These are phyloP conservation scores for Colletotrichum ledebouriae DNA, from an alignment of 2,329 filamentous ascomycete species.

Conservation along the genomic window DNA sequence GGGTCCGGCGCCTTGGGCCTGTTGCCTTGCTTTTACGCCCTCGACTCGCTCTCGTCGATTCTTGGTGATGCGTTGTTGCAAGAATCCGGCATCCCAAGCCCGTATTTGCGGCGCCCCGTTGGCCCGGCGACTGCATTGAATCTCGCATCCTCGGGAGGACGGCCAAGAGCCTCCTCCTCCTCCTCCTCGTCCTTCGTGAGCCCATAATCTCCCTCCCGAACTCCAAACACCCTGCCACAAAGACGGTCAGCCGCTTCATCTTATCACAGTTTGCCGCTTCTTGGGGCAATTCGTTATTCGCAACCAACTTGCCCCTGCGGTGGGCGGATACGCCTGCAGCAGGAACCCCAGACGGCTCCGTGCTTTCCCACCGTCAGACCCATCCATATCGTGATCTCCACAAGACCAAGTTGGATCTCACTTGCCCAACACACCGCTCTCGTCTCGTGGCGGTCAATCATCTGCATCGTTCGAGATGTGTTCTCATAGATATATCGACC, in stretches of 20 bases:
- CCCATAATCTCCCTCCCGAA: background rate
- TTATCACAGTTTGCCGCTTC: constrained; percentile 1
- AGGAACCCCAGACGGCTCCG: constrained; percentile 30
- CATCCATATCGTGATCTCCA: constrained; percentile 28
- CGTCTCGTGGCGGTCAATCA: constrained; percentile 29
- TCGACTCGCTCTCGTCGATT: constrained; percentile 9
- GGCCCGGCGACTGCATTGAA: constrained; percentile 39
- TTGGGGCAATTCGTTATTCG: constrained; percentile 37
- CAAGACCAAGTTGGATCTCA: constrained; percentile 15
- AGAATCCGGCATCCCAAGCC: constrained; percentile 18
- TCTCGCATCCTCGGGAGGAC: constrained; percentile 9
- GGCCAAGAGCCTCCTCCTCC: constrained; percentile 13
- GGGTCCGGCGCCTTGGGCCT: constrained; percentile 17
- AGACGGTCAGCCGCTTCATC: constrained; percentile 10
- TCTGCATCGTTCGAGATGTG: background rate
- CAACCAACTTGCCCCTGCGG: constrained; percentile 9
- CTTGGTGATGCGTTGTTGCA: constrained; percentile 39
- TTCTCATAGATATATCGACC: background rate
- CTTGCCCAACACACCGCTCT: constrained; percentile 31
- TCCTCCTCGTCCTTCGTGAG: background rate
- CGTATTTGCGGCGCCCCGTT: constrained; percentile 26
- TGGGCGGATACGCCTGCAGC: constrained; percentile 25
- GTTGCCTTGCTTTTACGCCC: constrained; percentile 30
- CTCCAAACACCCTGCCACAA: constrained; percentile 24
- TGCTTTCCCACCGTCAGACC: constrained; percentile 28